Base-by-base conservation (phyloP, 2,329 filamentous ascomycete species). In the Didymella exigua region DNA sequence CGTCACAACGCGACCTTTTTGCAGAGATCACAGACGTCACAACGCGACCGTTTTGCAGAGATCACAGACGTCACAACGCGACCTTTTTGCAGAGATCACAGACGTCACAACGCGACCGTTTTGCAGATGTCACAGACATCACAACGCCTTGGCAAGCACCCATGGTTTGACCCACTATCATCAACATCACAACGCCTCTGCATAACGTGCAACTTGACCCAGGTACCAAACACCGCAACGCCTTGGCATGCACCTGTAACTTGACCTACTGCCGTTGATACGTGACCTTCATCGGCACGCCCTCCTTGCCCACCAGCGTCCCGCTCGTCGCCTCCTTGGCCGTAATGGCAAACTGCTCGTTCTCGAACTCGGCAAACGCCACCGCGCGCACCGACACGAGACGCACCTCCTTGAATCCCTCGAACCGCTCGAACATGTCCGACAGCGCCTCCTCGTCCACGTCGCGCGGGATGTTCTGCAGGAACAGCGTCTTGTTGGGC, bases 281-380 rank as follows among this genome's bases (percentile, higher is more conserved):
- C 13, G 95, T 97, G 61, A 99, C 93, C 79, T 95, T 96, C 75
- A 99, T 91, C 7, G 86, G 81, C 78, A 91, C 90, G 63, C 84
- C 84, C 40, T 86, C 86, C 16, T 86, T 86, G 48, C 88, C 89
- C 65, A 99, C 79, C 21, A 85, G 81, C 86, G 95, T 93, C 19
- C 91, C 91, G 11, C 90, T 89, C 27, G 91, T 96, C 61, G 89
- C 91, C 81, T 98, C 93, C 82, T 96, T 98, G 16, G 95, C 95
- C 49, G 87, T 88, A 68, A 96, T 96, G 24, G 95, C 93, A 36
- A 91, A 92, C 42, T 88, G 84, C 78, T 98, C 92, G 63, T 86
- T 87, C 69, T 96, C 91, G 78, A 98, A 99, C 76, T 99, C 95
- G 56, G 97, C 91, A 75, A 99, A 99, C 0, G 92, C 95, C 75